Evolutionary conservation across 1,284 basidiomycete species (phyloP).

Genomic region (Tremellales sp.): DNA sequence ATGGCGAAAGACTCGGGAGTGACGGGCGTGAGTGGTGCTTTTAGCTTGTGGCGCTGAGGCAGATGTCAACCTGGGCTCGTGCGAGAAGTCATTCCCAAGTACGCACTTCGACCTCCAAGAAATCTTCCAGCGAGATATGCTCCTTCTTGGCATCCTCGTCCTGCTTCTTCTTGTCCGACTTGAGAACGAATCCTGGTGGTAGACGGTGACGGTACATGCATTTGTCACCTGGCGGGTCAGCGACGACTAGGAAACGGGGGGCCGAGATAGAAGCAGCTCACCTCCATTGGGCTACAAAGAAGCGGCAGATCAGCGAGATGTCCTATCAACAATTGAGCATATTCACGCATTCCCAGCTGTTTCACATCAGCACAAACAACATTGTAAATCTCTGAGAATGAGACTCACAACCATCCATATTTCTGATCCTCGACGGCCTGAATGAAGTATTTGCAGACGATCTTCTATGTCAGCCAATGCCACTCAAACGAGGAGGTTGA

Average conservation of each 20-base stretch:
- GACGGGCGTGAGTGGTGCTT: slow-evolving; percentile 88
- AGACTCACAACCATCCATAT: slow-evolving; percentile 55
- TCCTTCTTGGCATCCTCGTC: slow-evolving; percentile 74
- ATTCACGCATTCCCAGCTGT: slow-evolving; percentile 50
- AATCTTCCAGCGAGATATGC: slow-evolving; percentile 90
- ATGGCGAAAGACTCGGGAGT: slow-evolving; percentile 85
- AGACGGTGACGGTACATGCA: slow-evolving; percentile 96
- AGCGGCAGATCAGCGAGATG: slow-evolving; percentile 3
- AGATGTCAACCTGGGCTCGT: slow-evolving; percentile 1
- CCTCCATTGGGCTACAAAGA: slow-evolving; percentile 44
- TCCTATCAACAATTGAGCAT: neutral
- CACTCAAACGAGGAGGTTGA: neutral
- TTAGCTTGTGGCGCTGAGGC: slow-evolving; percentile 83
- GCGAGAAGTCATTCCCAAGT: neutral
- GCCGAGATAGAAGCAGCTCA: slow-evolving; percentile 1
- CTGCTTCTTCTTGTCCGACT: slow-evolving; percentile 77
- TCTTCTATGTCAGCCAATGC: slow-evolving; percentile 52
- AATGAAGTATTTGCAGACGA: slow-evolving; percentile 96
- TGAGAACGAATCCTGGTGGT: slow-evolving; percentile 91
- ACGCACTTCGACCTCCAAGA: slow-evolving; percentile 89
- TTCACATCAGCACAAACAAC: slow-evolving; percentile 21
- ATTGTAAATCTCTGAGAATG: neutral
- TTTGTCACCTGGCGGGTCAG: slow-evolving; percentile 54
- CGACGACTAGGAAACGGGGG: neutral
- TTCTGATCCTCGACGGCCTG: slow-evolving; percentile 92